Evolutionary conservation across 1,139 yeast species (phyloP).

Genomic region (Yamadazyma epiphylla): DNA sequence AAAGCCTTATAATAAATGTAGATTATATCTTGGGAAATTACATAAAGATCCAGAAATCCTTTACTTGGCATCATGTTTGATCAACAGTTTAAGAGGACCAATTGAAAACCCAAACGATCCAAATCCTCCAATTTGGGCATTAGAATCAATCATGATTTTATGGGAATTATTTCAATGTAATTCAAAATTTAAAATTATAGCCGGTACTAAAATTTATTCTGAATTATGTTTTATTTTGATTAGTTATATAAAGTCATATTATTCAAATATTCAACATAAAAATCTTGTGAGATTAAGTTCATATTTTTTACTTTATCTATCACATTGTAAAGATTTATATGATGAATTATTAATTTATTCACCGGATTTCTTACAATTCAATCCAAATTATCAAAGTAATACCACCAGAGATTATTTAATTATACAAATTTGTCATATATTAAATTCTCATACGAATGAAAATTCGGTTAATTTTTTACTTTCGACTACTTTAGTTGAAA

Average conservation of each 20-base stretch:
- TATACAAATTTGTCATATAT: conserved; percentile 41
- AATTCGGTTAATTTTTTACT: conserved; percentile 16
- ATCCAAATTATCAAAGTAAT: conserved; percentile 35
- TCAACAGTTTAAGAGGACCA: conserved; percentile 46
- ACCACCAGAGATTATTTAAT: conserved; percentile 64
- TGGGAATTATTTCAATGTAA: conserved; percentile 84
- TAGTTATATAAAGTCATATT: conserved; percentile 53
- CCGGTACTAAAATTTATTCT: conserved; percentile 46
- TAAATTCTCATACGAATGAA: conserved; percentile 10
- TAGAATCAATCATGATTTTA: conserved; percentile 56
- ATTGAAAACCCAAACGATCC: conserved; percentile 11
- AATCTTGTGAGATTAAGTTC: conserved; percentile 57
- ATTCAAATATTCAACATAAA: conserved; percentile 21
- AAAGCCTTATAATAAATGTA: conserved; percentile 44
- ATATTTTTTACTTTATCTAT: conserved; percentile 57
- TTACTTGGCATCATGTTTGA: conserved; percentile 43
- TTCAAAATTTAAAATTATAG: conserved; percentile 42
- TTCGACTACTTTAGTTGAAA: conserved; percentile 49
- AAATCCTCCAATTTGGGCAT: conserved; percentile 45
- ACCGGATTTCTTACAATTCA: conserved; percentile 32
- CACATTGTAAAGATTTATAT: conserved; percentile 45
- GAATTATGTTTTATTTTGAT: conserved; percentile 54
- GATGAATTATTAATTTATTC: conserved; percentile 40
- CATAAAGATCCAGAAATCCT: conserved; percentile 52
- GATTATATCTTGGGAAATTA: conserved; percentile 50